Evolutionary conservation across 2,329 filamentous ascomycete species (phyloP).

Genomic region (Onygena corvina): DNA sequence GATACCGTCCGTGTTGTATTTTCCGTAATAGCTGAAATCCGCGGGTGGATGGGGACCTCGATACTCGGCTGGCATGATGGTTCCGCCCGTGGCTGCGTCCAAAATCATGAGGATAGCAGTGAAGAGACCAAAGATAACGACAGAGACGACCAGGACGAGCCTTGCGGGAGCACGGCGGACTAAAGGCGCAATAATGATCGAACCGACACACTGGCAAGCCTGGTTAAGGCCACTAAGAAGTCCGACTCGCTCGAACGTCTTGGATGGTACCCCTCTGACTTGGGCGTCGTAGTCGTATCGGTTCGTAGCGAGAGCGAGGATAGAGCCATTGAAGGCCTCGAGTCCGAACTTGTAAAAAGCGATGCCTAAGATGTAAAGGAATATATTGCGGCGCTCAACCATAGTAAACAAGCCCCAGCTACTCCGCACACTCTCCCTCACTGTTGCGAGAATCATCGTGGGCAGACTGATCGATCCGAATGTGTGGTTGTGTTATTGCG

Average conservation of each 20-base stretch:
- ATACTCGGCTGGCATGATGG: constrained; percentile 27
- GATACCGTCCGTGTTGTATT: constrained; percentile 40
- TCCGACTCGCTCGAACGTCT: constrained; percentile 38
- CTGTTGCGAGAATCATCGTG: constrained; percentile 7
- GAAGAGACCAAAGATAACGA: constrained; percentile 38
- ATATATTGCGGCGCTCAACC: constrained; percentile 36
- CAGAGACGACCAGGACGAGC: constrained; percentile 35
- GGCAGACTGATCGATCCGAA: constrained; percentile 7
- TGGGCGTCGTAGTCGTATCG: constrained; percentile 38
- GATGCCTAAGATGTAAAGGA: constrained; percentile 39
- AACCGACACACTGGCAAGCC: constrained; percentile 41
- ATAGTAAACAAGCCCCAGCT: constrained; percentile 26
- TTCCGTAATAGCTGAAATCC: constrained; percentile 37
- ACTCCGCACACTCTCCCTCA: constrained; percentile 8
- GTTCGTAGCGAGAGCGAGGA: constrained; percentile 40
- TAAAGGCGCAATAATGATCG: constrained; percentile 40
- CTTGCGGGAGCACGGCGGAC: constrained; percentile 40
- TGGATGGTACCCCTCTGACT: constrained; percentile 22
- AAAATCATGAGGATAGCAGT: constrained; percentile 39
- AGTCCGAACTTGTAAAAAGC: constrained; percentile 44
- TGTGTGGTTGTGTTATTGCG: neutral
- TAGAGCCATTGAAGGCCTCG: constrained; percentile 41
- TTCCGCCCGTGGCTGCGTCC: constrained; percentile 39
- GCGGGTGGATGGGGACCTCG: constrained; percentile 23
- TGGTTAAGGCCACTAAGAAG: constrained; percentile 40